Evolutionary conservation across 331 rosid genomes (phyloP).

Genomic region (Pyrus hybrid): DNA sequence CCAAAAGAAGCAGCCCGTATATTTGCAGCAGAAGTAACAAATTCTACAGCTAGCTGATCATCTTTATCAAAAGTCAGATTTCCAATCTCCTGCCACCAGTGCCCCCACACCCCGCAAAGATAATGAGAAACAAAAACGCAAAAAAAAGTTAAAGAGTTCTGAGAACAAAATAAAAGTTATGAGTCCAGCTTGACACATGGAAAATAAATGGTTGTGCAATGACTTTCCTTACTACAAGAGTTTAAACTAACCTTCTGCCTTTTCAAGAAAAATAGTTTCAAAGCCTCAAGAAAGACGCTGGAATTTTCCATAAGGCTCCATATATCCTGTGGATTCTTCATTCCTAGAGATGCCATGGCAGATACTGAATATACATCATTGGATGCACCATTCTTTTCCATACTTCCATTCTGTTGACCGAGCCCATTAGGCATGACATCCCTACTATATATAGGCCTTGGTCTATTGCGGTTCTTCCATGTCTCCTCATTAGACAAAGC

Average conservation of each 20-base stretch:
- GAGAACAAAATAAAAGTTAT: background rate
- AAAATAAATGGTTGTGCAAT: background rate
- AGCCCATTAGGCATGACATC: conserved; percentile 54
- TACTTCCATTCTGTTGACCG: conserved; percentile 61
- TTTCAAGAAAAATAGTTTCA: conserved; percentile 67
- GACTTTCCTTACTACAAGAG: conserved; percentile 12
- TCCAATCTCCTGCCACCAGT: conserved; percentile 68
- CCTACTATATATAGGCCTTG: conserved; percentile 70
- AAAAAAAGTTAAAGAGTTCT: background rate
- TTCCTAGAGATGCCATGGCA: conserved; percentile 83
- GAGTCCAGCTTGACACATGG: background rate
- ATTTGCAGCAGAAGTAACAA: conserved; percentile 97
- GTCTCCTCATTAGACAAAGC: conserved; percentile 93
- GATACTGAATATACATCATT: conserved; percentile 50
- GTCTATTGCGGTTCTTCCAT: conserved; percentile 92
- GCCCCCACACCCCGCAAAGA: background rate
- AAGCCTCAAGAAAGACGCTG: conserved; percentile 68
- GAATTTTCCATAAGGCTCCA: conserved; percentile 89
- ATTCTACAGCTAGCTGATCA: conserved; percentile 95
- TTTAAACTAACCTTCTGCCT: conserved; percentile 63
- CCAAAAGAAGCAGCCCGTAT: conserved; percentile 89
- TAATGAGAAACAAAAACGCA: background rate
- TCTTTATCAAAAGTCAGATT: conserved; percentile 91
- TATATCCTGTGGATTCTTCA: conserved; percentile 97
- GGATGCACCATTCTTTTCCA: conserved; percentile 31